These are phyloP conservation scores for Berberis vulgaris DNA, from an alignment of 164 flowering plant genomes.

Conservation along the genomic window DNA sequence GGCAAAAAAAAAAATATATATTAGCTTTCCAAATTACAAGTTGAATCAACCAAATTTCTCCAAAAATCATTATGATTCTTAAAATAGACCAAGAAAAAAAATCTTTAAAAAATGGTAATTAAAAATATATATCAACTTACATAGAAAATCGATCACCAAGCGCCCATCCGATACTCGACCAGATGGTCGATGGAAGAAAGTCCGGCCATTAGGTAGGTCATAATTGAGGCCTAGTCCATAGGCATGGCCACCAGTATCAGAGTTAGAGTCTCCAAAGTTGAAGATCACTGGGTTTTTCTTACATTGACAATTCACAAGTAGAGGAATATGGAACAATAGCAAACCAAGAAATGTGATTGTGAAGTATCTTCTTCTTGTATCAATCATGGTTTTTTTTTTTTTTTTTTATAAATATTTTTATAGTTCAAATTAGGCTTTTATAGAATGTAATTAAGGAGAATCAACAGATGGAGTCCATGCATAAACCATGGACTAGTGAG, in stretches of 20 bases:
- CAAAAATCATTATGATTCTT: not conserved
- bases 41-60: not conserved
- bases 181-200: constrained; percentile 27
- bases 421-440: too few species aligned
- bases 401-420: too few species aligned
- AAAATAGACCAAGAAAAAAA: not conserved
- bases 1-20: too few species aligned
- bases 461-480: too few species aligned
- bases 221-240: constrained; percentile 27
- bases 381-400: too few species aligned
- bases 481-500: too few species aligned
- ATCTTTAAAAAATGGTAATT: not conserved
- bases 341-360: too few species aligned
- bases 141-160: constrained; percentile 14
- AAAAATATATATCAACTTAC: constrained; percentile 8
- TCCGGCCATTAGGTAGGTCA: constrained; percentile 29
- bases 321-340: not conserved
- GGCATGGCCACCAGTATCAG: constrained; percentile 38
- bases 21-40: not conserved
- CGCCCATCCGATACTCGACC: constrained; percentile 42
- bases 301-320: constrained; percentile 6
- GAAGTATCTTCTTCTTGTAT: too few species aligned
- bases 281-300: constrained; percentile 20
- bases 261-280: constrained; percentile 46
- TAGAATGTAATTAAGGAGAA: too few species aligned